phyloP scores from a whole-genome alignment of 108 stramenopile species.

The Nitzschia palea region DNA sequence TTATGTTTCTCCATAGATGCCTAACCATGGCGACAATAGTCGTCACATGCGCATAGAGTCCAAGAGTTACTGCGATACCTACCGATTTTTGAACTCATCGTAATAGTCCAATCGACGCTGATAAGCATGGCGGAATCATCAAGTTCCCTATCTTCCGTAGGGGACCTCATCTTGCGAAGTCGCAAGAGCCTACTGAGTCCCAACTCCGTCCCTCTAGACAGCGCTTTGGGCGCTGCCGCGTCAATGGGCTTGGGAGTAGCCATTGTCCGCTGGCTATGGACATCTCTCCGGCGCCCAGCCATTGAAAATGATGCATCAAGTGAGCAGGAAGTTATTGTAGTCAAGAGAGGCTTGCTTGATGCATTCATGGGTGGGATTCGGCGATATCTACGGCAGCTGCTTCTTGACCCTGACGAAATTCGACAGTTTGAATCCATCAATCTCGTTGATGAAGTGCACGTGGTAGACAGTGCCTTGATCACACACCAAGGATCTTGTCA shows the following conservation, averaged over 20 bases:
- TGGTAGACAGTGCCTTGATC: slow-evolving; percentile 10
- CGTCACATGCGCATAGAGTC: too few relatives aligned
- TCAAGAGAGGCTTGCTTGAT: not conserved
- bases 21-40: too few relatives aligned
- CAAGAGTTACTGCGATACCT: too few relatives aligned
- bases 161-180: not conserved
- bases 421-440: not conserved
- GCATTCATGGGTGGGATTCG: slow-evolving; percentile 15
- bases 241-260: slow-evolving; percentile 20
- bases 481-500: slow-evolving; percentile 67
- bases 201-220: slow-evolving; percentile 4
- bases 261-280: slow-evolving; percentile 10
- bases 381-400: slow-evolving; percentile 8
- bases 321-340: not conserved
- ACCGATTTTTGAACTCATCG: too few relatives aligned
- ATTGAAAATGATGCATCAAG: not conserved
- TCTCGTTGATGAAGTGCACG: not conserved
- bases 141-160: not conserved
- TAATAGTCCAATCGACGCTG: too few relatives aligned
- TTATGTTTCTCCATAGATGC: too few relatives aligned
- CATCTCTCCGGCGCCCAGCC: not conserved
- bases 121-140: not conserved
- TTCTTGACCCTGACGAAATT: slow-evolving; percentile 24
- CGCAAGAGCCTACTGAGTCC: not conserved
- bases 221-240: slow-evolving; percentile 20